A percentile compares a stretch with the other conserved stretches of the same genome.
These are phyloP conservation scores for Hanseniaspora hatyaiensis DNA, from an alignment of 805 yeast genomes.

Conservation along the genomic window DNA sequence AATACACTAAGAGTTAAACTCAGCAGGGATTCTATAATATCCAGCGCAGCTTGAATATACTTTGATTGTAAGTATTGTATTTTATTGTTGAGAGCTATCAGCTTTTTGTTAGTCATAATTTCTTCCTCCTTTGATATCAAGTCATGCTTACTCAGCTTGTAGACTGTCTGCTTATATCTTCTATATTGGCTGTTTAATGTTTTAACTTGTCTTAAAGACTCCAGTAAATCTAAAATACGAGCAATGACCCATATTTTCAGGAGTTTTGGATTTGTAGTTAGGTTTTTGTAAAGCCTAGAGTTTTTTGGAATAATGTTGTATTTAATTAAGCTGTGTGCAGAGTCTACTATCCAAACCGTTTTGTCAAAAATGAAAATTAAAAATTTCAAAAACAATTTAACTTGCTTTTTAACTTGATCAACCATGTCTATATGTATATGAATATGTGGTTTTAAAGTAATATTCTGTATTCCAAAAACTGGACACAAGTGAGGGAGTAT, in stretches of 20 bases:
- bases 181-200: background rate
- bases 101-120: background rate
- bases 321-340: background rate
- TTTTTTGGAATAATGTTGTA: slow-evolving; percentile 3
- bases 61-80: background rate
- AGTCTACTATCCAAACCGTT: background rate
- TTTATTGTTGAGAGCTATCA: background rate
- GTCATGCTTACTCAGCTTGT: background rate
- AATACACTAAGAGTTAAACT: background rate
- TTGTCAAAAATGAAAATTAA: background rate
- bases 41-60: background rate
- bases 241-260: slow-evolving; percentile 7
- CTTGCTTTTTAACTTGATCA: background rate
- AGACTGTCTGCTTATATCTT: background rate
- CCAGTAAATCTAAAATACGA: background rate
- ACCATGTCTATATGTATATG: background rate
- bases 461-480: background rate
- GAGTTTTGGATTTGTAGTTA: background rate
- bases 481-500: background rate
- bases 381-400: background rate
- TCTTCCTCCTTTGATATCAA: background rate
- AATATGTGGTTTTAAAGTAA: background rate
- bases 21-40: background rate
- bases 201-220: background rate
- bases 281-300: background rate